Evolutionary conservation across 2,329 filamentous ascomycete genomes (phyloP).

Genomic region (Aspergillus pseudonomiae): DNA sequence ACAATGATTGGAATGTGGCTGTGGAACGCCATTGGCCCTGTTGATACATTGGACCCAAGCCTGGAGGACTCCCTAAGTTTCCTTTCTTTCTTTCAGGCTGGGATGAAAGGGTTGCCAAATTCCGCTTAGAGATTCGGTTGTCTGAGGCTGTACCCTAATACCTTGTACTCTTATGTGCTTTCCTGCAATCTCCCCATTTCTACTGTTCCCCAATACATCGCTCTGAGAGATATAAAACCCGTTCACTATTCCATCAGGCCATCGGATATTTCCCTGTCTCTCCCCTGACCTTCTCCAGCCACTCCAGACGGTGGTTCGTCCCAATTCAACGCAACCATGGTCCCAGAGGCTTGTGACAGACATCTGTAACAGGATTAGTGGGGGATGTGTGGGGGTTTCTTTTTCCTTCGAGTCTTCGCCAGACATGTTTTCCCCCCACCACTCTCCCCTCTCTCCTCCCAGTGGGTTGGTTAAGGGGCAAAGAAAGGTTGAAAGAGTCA

Average conservation of each 20-base stretch:
- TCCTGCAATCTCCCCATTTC: not conserved
- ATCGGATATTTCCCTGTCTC: not conserved
- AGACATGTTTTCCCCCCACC: not conserved
- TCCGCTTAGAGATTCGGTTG: not conserved
- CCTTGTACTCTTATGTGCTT: not conserved
- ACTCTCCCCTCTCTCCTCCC: not conserved
- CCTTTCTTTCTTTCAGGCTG: not conserved
- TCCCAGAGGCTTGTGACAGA: conserved; percentile 22
- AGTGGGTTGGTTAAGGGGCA: not conserved
- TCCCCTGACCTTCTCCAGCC: conserved; percentile 15
- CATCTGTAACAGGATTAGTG: conserved; percentile 15
- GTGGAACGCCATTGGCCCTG: not conserved
- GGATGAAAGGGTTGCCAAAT: not conserved
- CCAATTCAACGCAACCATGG: conserved; percentile 20
- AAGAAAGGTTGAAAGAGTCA: not conserved
- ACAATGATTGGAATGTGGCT: conserved; percentile 3
- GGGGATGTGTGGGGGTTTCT: conserved; percentile 8
- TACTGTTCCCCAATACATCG: not conserved
- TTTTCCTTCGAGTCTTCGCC: not conserved
- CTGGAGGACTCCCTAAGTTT: not conserved
- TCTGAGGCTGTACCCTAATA: not conserved
- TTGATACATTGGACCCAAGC: not conserved
- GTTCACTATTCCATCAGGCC: not conserved
- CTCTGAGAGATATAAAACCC: not conserved
- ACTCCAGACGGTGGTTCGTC: conserved; percentile 15